Conservation (phyloP, 2,329 filamentous ascomycete species). For the Delphinella strobiligena region DNA sequence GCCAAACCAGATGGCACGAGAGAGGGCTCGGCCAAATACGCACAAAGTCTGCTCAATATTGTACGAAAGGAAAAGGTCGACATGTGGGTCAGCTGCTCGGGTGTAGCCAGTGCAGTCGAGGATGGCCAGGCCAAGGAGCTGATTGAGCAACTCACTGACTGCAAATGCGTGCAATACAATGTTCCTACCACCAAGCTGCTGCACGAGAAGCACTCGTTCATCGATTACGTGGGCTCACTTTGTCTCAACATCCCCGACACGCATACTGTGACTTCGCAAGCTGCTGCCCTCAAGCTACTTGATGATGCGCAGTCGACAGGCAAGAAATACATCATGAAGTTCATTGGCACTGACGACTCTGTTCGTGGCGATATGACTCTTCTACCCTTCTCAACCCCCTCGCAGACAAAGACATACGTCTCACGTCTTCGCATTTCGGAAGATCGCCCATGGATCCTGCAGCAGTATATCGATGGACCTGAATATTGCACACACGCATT, state of each 20-base stretch:
- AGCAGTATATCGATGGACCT: constrained; percentile 52
- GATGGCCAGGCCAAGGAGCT: constrained; percentile 54
- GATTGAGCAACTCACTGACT: constrained; percentile 45
- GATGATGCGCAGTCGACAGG: constrained; percentile 19
- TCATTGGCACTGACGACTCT: constrained; percentile 49
- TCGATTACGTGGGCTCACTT: constrained; percentile 42
- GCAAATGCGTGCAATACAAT: constrained; percentile 53
- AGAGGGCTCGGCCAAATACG: constrained; percentile 37
- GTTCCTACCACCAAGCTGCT: constrained; percentile 43
- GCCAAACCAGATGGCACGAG: constrained; percentile 21
- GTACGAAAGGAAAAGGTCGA: constrained; percentile 50
- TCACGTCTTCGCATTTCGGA: constrained; percentile 42
- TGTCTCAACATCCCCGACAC: constrained; percentile 37
- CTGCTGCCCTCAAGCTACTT: constrained; percentile 43
- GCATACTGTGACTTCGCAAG: constrained; percentile 39
- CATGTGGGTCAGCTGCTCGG: constrained; percentile 63
- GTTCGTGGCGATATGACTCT: constrained; percentile 51
- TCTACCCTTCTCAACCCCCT: constrained; percentile 43
- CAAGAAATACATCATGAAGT: constrained; percentile 54
- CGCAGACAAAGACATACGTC: constrained; percentile 44
- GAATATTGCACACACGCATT: constrained; percentile 65
- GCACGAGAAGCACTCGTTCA: constrained; percentile 55
- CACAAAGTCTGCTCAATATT: constrained; percentile 44
- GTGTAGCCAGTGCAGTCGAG: constrained; percentile 52
- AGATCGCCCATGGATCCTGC: constrained; percentile 50